Evolutionary conservation across 345 rosid genomes (phyloP), one percentile per base, ranked within the genome.

Genomic region (Arabis alpina): DNA sequence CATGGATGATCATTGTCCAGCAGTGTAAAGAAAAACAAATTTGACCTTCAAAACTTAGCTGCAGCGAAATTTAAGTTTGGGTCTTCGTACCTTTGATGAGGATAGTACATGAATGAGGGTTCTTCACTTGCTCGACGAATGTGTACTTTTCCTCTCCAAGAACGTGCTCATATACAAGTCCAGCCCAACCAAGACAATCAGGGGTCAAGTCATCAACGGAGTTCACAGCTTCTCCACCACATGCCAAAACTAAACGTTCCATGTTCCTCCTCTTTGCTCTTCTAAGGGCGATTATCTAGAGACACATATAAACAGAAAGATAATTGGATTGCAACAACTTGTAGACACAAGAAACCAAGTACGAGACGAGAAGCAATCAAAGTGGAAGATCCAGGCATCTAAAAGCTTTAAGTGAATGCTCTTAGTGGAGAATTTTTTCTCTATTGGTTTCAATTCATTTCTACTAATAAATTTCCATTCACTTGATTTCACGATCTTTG

Each of bases 181-280:
- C 98, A 75, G 99, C 98, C 99, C 93, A 94, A 44, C 99, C 97
- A 79, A 94, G 96, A 74, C 85, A 91, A 41, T 84, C 89, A 2
- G 97, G 93, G 39, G 95, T 88, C 73, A 94, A 68, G 73, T 86
- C 89, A 57, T 91, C 97, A 51, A 94, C 96, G 42, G 93, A 91
- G 57, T 89, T 92, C 69, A 95, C 89, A 76, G 92, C 97, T 76
- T 92, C 98, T 76, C 99, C 99, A 57, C 98, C 99, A 80, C 98
- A 91, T 50, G 97, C 93, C 82, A 95, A 82, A 58, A 89, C 88
- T 80, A 95, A 76, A 39, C 98, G 87, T 81, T 95, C 99, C 98
- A 95, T 92, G 79, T 95, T 92, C 85, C 99, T 95, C 72, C 92
- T 84, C 88, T 95, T 95, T 3, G 99, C 98, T 84, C 99, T 88